Conservation (phyloP, 805 yeast species). For the Sungouiozyma intestinalis region DNA sequence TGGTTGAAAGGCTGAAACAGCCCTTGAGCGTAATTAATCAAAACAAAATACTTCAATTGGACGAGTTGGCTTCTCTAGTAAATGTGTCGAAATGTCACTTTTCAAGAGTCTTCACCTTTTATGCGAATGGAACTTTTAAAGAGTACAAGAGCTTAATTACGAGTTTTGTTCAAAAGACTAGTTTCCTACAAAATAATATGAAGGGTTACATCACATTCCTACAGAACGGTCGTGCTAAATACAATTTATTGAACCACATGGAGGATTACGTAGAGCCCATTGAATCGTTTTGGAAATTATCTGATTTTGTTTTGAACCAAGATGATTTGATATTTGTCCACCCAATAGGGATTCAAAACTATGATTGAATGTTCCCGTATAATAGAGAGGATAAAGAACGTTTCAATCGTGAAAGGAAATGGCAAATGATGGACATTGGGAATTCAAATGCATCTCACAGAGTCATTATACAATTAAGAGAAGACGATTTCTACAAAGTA, state of each 20-base stretch:
- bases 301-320: not conserved
- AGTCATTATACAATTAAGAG: not conserved
- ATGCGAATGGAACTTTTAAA: not conserved
- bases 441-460: not conserved
- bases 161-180: not conserved
- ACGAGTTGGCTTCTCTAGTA: too few species aligned
- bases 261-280: not conserved
- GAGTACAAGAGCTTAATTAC: not conserved
- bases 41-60: too few species aligned
- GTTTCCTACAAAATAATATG: not conserved
- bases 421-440: not conserved
- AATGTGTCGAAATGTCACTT: too few species aligned
- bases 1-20: too few species aligned
- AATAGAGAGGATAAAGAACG: not conserved
- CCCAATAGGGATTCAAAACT: too few species aligned
- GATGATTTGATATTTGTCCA: not conserved
- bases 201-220: not conserved
- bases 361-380: not conserved
- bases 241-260: not conserved
- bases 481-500: not conserved
- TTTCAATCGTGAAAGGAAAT: not conserved
- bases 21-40: too few species aligned
- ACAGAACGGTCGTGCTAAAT: not conserved
- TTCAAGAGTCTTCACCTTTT: not conserved
- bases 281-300: not conserved